Base-by-base conservation (phyloP, 257 asterid genomes). In the Linaria vulgaris region DNA sequence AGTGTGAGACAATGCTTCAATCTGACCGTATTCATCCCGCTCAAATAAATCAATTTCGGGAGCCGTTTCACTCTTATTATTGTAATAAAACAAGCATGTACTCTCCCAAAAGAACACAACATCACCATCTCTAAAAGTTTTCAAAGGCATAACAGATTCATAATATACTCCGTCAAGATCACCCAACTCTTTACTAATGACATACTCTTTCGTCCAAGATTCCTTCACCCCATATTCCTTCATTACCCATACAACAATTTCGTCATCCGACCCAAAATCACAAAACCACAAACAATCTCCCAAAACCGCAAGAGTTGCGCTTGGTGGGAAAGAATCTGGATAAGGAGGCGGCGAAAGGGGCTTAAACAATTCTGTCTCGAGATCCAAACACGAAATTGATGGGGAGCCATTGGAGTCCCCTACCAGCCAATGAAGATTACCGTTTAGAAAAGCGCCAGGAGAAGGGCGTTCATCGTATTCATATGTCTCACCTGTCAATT, bases 221-320 rank as follows among this genome's bases (percentile, higher is more conserved):
- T 51, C 56, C 64, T 66, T 56, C 7, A 64, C 68, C 6, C 80
- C 80, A 6, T 74, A 77, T 15, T 80, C 79, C 65, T 63, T 74
- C 83, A 80, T 64, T 16, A 64, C 46, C 80, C 80, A 80, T 8
- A 80, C 23, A 30, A 47, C 64, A n/a, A 80, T 65, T 16, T 74
- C 67, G 0, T 51, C 43, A 48, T 74, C 68, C 1, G 57, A 34
- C 1, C 60, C 23, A 39, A 57, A 56, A 17, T 80, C 69, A 2
- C 85, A 74, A 10, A 73, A 5, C 37, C 82, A 67, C 1, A 73
- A 56, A 14, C 48, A n/a, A 12, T 51, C 61, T 12, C 56, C 69
- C 14, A 50, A 50, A 16, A 50, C 56, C 25, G 56, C 21, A 12
- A 50, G 20, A 6, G 9, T 3, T 3, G 55, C 3, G 0, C 55